Evolutionary conservation across 1,284 basidiomycete genomes (phyloP), one percentile per base, ranked within the genome.

Genomic region (Fomes fomentarius): DNA sequence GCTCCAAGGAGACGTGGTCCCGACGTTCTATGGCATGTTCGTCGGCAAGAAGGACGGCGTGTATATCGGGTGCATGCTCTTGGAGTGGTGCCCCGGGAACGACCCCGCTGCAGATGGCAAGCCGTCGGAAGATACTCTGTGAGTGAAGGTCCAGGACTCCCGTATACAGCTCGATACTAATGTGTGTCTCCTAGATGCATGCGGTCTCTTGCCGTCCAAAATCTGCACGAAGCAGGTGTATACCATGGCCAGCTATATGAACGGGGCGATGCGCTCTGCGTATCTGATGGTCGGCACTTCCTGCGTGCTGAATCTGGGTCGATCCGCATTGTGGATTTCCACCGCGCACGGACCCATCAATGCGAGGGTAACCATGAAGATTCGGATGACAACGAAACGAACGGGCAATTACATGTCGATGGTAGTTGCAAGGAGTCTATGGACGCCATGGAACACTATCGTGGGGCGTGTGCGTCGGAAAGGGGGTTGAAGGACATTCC

Each of bases 291-390:
- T 1, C 62, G 61, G 12, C 72, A 75, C 50, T 67, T 74, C 47
- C 44, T 76, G 31, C 50, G 58, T 31, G 65, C 63, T 47, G 63
- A 56, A 7, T 54, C 62, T 15, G 67, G 66, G 25, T 35, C 53
- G 15, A 49, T 73, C n/a, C 70, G 72, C 30, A 72, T 77, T 53
- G 62, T 76, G 41, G 71, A 73, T 51, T 77, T 77, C 57, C 45
- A 56, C 8, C 46, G 28, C 12, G 54, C 56, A 0, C 22, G 19
- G 14, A 12, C 43, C 37, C 60, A 58, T 41, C 15, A 31, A 12
- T 61, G 60, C 34, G 9, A 35, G 14, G 43, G 39, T 11, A 14
- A 39, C 28, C 48, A 44, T n/a, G 24, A 24, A 15, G 22, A 37
- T n/a, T n/a, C n/a, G 10, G 4, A 43, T n/a, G 11, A n/a, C 14